Percentiles rank a stretch among this genome's conserved stretches.
Evolutionary conservation across 768 basidiomycete species (phyloP).

Genomic region (Vararia minispora): DNA sequence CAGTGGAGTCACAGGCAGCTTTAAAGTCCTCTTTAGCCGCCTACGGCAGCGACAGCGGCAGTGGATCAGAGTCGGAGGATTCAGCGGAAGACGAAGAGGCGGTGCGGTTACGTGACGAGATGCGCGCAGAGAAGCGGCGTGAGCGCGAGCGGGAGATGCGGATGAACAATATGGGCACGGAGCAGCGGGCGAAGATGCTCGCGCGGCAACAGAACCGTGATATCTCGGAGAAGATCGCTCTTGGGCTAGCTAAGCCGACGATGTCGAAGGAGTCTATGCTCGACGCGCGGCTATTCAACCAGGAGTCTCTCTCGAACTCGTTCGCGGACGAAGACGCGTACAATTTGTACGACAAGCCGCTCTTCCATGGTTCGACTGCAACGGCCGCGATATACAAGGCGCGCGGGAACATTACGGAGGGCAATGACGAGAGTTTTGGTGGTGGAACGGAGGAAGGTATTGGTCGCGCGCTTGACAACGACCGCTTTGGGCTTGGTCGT

Average conservation of each 20-base stretch:
- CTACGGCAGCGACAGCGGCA: conserved; percentile 75
- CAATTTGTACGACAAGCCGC: conserved; percentile 85
- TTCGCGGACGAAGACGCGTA: conserved; percentile 95
- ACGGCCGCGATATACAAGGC: conserved; percentile 99
- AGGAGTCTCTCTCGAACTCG: conserved; percentile 69
- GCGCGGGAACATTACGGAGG: conserved; percentile 72
- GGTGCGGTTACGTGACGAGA: conserved; percentile 75
- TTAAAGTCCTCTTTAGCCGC: conserved; percentile 70
- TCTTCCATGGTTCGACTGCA: conserved; percentile 94
- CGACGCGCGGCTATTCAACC: conserved; percentile 95
- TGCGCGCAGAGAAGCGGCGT: conserved; percentile 83
- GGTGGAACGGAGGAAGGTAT: conserved; percentile 96
- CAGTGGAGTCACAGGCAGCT: conserved; percentile 58
- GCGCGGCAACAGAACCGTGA: conserved; percentile 97
- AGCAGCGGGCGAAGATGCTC: conserved; percentile 91
- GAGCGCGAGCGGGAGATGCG: conserved; percentile 96
- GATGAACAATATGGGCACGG: conserved; percentile 98
- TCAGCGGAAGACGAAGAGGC: conserved; percentile 74
- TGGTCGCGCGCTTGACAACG: conserved; percentile 79
- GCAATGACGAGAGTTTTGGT: conserved; percentile 86
- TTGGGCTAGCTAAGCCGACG: conserved; percentile 95
- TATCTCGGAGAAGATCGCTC: conserved; percentile 97
- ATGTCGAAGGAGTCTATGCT: conserved; percentile 94
- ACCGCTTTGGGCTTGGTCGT: conserved; percentile 85
- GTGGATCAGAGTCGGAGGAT: conserved; percentile 40